Conservation (phyloP, 179 eudicot genomes). For the Gypsophila paniculata region DNA sequence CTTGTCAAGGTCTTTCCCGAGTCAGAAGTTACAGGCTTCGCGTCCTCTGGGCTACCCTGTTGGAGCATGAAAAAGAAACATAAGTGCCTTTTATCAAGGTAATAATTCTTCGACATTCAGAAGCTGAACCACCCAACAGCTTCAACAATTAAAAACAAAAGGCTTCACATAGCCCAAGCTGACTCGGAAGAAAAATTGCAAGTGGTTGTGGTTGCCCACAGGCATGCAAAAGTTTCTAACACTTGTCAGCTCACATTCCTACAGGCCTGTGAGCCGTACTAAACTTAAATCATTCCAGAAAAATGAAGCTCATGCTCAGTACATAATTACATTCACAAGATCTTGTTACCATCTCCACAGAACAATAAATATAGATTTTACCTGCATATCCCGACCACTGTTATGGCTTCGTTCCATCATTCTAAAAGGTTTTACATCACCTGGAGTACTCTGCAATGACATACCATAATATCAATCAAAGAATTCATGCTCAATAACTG, state of each 20-base stretch:
- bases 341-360: neutral
- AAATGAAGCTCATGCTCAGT: neutral
- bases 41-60: constrained; percentile 35
- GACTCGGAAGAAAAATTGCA: neutral
- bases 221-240: neutral
- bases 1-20: constrained; percentile 27
- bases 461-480: constrained; percentile 13
- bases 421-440: constrained; percentile 30
- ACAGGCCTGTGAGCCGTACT: neutral
- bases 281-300: neutral
- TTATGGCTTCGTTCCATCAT: constrained; percentile 24
- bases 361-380: constrained; percentile 4
- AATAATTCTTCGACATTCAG: neutral
- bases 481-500: constrained; percentile 9
- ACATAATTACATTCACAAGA: neutral
- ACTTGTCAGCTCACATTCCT: neutral
- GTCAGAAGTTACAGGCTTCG: constrained; percentile 29
- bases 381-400: constrained; percentile 25
- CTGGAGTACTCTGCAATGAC: constrained; percentile 31
- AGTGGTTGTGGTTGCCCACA: neutral
- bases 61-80: constrained; percentile 10
- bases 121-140: neutral
- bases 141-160: constrained; percentile 5
- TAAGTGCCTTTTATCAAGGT: constrained; percentile 9
- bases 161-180: neutral